Conservation (phyloP, 2,329 filamentous ascomycete species). For the Aspergillus brasiliensis region DNA sequence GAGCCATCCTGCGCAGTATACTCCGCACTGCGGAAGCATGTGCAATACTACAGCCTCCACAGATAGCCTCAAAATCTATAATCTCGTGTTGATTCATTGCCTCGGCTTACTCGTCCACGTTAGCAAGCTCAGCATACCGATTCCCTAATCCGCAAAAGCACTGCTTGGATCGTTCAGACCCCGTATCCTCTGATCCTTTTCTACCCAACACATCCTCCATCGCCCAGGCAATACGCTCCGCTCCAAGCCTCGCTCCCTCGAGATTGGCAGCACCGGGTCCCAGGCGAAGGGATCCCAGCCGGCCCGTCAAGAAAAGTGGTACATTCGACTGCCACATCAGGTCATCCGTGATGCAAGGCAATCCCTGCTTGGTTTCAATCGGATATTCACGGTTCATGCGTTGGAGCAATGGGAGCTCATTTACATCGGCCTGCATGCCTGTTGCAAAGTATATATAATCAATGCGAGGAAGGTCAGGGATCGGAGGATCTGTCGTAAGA, state of each 20-base stretch:
- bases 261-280: constrained; percentile 74
- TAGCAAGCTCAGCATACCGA: constrained; percentile 37
- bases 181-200: constrained; percentile 18
- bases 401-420: constrained; percentile 62
- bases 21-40: not conserved
- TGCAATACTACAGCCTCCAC: not conserved
- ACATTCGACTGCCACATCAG: constrained; percentile 74
- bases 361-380: constrained; percentile 63
- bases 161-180: constrained; percentile 31
- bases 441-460: constrained; percentile 78
- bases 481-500: constrained; percentile 56
- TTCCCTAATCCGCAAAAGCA: constrained; percentile 46
- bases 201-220: constrained; percentile 60
- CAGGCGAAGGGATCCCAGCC: constrained; percentile 66
- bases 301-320: constrained; percentile 71
- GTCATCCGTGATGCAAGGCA: constrained; percentile 75
- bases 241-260: constrained; percentile 70
- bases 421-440: constrained; percentile 66
- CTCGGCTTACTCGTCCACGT: constrained; percentile 15
- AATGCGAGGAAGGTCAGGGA: constrained; percentile 52
- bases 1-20: too few relatives aligned
- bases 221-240: constrained; percentile 72
- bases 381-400: constrained; percentile 62
- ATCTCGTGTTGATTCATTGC: not conserved
- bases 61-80: not conserved